These are phyloP conservation scores for Clavispora phyllophila DNA, from an alignment of 805 yeast species.

Conservation along the genomic window DNA sequence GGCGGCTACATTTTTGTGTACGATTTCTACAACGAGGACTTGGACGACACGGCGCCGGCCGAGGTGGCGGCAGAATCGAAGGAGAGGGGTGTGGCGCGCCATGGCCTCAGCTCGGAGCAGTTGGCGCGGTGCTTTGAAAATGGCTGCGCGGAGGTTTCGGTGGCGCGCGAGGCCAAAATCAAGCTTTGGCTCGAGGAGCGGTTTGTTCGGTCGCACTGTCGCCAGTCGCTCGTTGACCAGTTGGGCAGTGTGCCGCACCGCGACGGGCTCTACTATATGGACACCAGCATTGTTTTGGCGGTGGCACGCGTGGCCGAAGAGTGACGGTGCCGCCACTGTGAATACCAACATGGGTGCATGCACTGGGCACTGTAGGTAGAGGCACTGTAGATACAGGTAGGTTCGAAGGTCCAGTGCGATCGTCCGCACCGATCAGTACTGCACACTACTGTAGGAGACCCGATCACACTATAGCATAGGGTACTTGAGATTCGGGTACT, in stretches of 20 bases:
- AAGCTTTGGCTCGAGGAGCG: constrained; percentile 19
- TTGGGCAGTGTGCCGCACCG: constrained; percentile 8
- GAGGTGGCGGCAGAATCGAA: not conserved
- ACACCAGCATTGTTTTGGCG: constrained; percentile 22
- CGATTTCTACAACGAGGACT: constrained; percentile 35
- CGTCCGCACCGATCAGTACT: too few relatives aligned
- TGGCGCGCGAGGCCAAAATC: constrained; percentile 17
- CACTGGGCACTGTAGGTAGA: too few relatives aligned
- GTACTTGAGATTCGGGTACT: too few relatives aligned
- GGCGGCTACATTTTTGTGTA: constrained; percentile 32
- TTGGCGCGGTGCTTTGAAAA: not conserved
- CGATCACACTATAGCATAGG: too few relatives aligned
- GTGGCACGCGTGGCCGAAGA: constrained; percentile 18
- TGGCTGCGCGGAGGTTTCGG: constrained; percentile 14
- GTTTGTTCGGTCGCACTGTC: constrained; percentile 24
- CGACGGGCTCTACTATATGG: constrained; percentile 12
- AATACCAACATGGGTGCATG: too few relatives aligned
- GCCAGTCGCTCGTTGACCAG: constrained; percentile 8
- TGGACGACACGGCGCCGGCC: constrained; percentile 1
- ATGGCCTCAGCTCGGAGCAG: constrained; percentile 4
- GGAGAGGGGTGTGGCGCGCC: constrained; percentile 2
- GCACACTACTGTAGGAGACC: too few relatives aligned
- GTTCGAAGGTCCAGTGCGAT: too few relatives aligned
- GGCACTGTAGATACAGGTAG: too few relatives aligned
- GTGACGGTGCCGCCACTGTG: too few relatives aligned